phyloP scores from a whole-genome alignment of 371 early-diverging fungal species.

The Mortierella sp. region DNA sequence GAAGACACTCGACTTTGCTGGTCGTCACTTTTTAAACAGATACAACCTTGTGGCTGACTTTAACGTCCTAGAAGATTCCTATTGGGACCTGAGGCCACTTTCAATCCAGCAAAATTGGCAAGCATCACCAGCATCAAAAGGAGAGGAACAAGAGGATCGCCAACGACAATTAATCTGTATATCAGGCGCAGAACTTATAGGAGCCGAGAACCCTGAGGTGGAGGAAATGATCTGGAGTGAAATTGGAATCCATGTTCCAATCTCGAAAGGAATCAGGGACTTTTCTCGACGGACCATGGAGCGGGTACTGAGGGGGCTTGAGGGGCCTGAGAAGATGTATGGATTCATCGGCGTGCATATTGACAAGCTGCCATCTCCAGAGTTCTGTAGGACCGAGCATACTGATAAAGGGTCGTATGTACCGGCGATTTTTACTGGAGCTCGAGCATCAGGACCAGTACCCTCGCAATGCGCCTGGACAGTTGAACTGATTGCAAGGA shows the following conservation, averaged over 20 bases:
- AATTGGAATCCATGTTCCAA: constrained; percentile 21
- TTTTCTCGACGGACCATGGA: constrained; percentile 11
- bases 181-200: constrained; percentile 39
- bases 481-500: constrained; percentile 37
- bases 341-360: constrained; percentile 53
- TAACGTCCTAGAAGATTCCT: constrained; percentile 31
- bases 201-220: constrained; percentile 24
- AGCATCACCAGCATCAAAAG: neutral
- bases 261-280: constrained; percentile 7
- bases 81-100: constrained; percentile 41
- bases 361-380: constrained; percentile 40
- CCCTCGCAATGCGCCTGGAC: constrained; percentile 35
- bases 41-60: constrained; percentile 41
- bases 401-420: neutral
- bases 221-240: constrained; percentile 51
- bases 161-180: constrained; percentile 37
- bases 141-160: constrained; percentile 10
- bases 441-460: neutral
- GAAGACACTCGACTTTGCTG: constrained; percentile 45
- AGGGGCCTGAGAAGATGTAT: neutral
- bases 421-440: neutral
- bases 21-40: constrained; percentile 47
- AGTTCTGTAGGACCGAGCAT: constrained; percentile 15
- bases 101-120: constrained; percentile 38
- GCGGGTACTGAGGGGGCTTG: constrained; percentile 28